Evolutionary conservation across 164 flowering plant species (phyloP), one percentile per base, ranked within the genome.

Genomic region (Vitis labrusca): DNA sequence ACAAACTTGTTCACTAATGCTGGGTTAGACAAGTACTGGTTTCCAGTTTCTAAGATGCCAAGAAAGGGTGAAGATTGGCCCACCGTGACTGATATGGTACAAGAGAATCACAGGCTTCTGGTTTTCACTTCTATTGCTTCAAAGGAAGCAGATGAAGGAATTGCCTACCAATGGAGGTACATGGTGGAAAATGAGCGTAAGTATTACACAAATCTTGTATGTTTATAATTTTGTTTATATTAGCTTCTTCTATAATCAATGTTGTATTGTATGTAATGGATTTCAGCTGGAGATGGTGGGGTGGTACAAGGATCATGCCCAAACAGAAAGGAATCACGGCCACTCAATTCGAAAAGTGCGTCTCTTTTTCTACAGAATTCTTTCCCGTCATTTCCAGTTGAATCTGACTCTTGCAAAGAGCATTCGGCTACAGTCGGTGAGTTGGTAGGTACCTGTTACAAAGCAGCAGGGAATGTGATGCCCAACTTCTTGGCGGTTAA

Each of bases 201-300:
- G 95, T 69, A 56, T 37, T 58, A 14, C 58, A 8, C 23, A 11
- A 53, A 56, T 72, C 59, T 66, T 10, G 67, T 62, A 3, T 32
- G n/a, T 44, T 60, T 10, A 14, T 47, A 7, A 3, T 16, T 12
- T 9, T 69, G 30, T 67, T 11, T 14, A 5, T 57, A 37, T 37
- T 37, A 3, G 50, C 55, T 8, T 69, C 15, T 1, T 65, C 27
- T 16, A 54, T 6, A 72, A 49, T 29, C 50, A n/a, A 29, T 48
- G n/a, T 61, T 56, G 61, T 58, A 2, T 61, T 56, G 61, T 37
- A 30, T 64, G 10, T 57, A 11, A 66, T 70, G 63, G 44, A 15
- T 83, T 82, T 79, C 94, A 96, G 99, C 97, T 82, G 99, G 99
- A 67, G 99, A 96, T 83, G 87, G 87, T 64, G 99, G 99, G 15